Evolutionary conservation across 495 filamentous ascomycete species (phyloP), one percentile per base, ranked within the genome.

Genomic region (Bryoglossum gracile): DNA sequence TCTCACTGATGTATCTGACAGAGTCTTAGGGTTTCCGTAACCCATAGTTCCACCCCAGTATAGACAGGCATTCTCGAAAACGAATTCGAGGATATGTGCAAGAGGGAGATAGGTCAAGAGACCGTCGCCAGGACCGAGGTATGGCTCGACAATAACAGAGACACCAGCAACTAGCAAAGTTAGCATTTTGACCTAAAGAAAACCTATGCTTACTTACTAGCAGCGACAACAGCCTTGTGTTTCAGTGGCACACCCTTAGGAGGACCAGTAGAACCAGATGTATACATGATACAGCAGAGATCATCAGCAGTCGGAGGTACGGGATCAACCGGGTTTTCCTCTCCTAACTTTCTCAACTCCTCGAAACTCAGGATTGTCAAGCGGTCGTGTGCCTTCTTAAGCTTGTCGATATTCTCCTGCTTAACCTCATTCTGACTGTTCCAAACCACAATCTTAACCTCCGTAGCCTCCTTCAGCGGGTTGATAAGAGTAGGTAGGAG

Each of bases 221-320:
- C 84, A 55, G 87, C 91, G 58, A 98, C 73, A 16, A 98, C 87
- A 59, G 89, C 86, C 46, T 71, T 84, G 65, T 98, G 92, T 58
- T 82, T 92, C 55, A 98, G 67, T 24, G 89, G 81, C 22, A 98
- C 92, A 67, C 92, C 92, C 75, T 97, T 98, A 28, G 92, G 92
- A 0, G 89, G 79, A 41, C 92, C 92, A 3, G 92, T 98, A n/a
- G 91, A 95, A 35, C 92, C 92, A 24, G 92, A 97, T 2, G 92
- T 98, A 72, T 97, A 98, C 92, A 98, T 98, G 65, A 98, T 94
- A 64, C 92, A 95, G 75, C 86, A 92, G 10, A 98, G 78, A 63
- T 95, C 91, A 41, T 95, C 87, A 2, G 87, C 76, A 21, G 71
- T 66, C 3, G 92, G 90, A 32, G 89, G 84, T 14, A 87, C 81